These are phyloP conservation scores for Luvunga scandens DNA, from an alignment of 345 rosid genomes.

Conservation along the genomic window DNA sequence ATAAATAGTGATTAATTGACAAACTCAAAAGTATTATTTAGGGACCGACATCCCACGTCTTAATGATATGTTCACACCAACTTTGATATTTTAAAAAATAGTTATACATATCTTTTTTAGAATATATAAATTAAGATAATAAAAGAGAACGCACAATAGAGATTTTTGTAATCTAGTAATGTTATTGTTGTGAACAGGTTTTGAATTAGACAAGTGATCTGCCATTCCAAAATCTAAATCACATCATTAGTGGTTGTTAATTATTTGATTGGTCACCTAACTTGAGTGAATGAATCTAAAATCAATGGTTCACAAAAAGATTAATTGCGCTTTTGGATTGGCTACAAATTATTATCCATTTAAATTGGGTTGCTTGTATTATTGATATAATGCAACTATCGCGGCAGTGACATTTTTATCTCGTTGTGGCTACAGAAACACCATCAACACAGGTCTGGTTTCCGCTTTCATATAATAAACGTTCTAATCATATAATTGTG, in stretches of 20 bases:
- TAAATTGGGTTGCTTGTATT: not conserved
- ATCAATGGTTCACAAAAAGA: constrained; percentile 13
- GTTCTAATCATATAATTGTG: constrained; percentile 15
- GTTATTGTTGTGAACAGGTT: not conserved
- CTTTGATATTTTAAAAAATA: too few species aligned
- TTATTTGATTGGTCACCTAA: constrained; percentile 44
- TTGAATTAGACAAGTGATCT: constrained; percentile 34
- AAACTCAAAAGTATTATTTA: not conserved
- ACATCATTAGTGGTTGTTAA: constrained; percentile 38
- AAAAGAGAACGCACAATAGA: not conserved
- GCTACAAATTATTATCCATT: constrained; percentile 10
- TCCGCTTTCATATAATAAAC: not conserved
- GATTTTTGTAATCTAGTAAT: not conserved
- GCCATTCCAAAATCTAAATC: constrained; percentile 27
- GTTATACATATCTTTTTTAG: too few species aligned
- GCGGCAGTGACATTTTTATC: constrained; percentile 6
- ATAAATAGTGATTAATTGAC: not conserved
- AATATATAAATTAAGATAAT: not conserved
- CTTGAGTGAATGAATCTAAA: constrained; percentile 16
- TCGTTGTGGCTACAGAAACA: not conserved
- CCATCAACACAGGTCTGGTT: not conserved
- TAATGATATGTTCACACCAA: fast-evolving
- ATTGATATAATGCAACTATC: constrained; percentile 15
- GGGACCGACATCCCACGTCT: too few species aligned
- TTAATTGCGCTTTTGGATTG: constrained; percentile 7